Conservation (phyloP, 2,329 filamentous ascomycete genomes). For the Pseudopyrenochaeta lycopersici region DNA sequence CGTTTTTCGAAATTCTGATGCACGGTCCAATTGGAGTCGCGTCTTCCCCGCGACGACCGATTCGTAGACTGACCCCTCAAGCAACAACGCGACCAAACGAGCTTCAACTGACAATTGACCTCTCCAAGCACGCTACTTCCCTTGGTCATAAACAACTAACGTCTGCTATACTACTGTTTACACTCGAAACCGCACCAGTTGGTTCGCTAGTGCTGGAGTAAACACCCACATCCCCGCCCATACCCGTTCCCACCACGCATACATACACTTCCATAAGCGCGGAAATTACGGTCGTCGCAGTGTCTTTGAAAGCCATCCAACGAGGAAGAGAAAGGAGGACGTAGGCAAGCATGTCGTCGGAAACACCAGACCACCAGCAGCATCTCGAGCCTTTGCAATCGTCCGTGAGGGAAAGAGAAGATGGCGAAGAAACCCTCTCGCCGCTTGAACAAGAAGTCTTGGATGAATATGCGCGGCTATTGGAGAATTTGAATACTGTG, state of each 20-base stretch:
- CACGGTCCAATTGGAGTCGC: constrained; percentile 23
- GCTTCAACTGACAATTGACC: neutral
- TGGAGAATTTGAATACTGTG: constrained; percentile 92
- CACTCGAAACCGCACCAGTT: too few relatives aligned
- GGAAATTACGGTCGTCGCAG: too few relatives aligned
- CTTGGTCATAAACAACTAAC: too few relatives aligned
- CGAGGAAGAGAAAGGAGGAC: too few relatives aligned
- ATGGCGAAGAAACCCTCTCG: constrained; percentile 59
- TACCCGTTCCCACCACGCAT: too few relatives aligned
- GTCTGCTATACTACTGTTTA: neutral
- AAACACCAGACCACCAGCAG: constrained; percentile 11
- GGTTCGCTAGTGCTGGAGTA: too few relatives aligned
- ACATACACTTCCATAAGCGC: too few relatives aligned
- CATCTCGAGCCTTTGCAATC: constrained; percentile 26
- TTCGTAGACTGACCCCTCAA: neutral
- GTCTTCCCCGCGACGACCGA: constrained; percentile 30
- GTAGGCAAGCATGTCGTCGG: constrained; percentile 21
- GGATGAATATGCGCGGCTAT: constrained; percentile 88
- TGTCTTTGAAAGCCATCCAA: too few relatives aligned
- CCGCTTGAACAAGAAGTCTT: constrained; percentile 93
- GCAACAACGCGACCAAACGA: neutral
- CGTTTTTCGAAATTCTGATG: constrained; percentile 9
- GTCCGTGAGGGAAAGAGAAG: constrained; percentile 1
- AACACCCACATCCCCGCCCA: too few relatives aligned
- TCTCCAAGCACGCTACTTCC: neutral